These are phyloP conservation scores for Oryza nivara DNA, from an alignment of 176 grass and related monocot genomes.

Conservation along the genomic window DNA sequence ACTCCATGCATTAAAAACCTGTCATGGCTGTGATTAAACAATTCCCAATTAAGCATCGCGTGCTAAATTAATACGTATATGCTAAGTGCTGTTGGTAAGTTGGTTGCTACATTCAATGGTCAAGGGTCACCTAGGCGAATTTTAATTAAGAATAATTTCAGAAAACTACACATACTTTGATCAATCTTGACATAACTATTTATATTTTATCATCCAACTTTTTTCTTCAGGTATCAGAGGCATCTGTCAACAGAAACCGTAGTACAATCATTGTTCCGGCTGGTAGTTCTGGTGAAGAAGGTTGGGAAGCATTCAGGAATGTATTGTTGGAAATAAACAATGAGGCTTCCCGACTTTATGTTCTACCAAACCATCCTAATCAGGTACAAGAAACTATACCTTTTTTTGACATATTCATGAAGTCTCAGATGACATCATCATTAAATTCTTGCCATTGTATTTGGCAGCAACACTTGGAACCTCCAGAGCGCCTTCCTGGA, in stretches of 20 bases:
- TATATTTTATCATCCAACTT: not conserved
- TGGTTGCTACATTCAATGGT: not conserved
- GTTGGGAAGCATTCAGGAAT: constrained; percentile 96
- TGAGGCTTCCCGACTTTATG: constrained; percentile 67
- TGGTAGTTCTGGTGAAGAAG: constrained; percentile 95
- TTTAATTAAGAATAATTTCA: not conserved
- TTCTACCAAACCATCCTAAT: constrained; percentile 72
- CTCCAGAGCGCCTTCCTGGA: constrained; percentile 74
- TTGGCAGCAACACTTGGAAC: constrained; percentile 80
- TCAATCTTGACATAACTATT: not conserved
- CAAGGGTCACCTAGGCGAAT: not conserved
- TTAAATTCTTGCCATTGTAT: constrained; percentile 29
- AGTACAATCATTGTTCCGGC: constrained; percentile 97
- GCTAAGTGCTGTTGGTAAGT: not conserved
- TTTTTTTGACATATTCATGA: constrained; percentile 6
- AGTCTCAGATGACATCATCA: not conserved
- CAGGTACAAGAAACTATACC: constrained; percentile 44
- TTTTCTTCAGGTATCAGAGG: constrained; percentile 80
- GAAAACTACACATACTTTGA: too few relatives aligned
- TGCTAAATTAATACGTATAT: not conserved
- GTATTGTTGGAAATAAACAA: constrained; percentile 89
- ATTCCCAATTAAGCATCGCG: not conserved
- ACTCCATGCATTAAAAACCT: not conserved
- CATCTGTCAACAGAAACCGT: constrained; percentile 94
- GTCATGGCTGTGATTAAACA: not conserved